phyloP scores from a whole-genome alignment of 2,329 filamentous ascomycete genomes.

The Colletotrichum coccodes region DNA sequence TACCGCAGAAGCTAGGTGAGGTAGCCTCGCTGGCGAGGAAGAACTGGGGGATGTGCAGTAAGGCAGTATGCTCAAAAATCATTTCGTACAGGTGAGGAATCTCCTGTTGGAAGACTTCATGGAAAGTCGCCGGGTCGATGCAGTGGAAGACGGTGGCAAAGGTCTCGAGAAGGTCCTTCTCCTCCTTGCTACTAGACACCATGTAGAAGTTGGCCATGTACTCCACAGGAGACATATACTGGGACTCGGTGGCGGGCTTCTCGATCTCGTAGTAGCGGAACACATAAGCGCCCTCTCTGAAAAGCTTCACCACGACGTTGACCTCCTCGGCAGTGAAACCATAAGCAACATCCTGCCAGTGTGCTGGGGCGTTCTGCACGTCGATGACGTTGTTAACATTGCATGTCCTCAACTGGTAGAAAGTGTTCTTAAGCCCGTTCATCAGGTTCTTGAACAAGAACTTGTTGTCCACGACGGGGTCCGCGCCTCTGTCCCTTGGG shows the following conservation, averaged over 20 bases:
- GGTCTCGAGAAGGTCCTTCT: constrained; percentile 96
- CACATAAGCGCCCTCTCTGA: constrained; percentile 94
- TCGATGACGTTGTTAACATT: constrained; percentile 80
- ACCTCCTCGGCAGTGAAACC: constrained; percentile 98
- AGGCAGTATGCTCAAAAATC: constrained; percentile 94
- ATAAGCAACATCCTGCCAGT: constrained; percentile 96
- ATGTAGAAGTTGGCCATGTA: constrained; percentile 96
- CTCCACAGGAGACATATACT: constrained; percentile 85
- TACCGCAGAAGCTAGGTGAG: constrained; percentile 95
- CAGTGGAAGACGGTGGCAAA: constrained; percentile 99
- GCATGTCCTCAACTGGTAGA: constrained; percentile 92
- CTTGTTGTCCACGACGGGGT: constrained; percentile 96
- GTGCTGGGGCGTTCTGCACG: constrained; percentile 79
- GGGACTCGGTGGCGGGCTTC: constrained; percentile 76
- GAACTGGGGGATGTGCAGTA: constrained; percentile 97
- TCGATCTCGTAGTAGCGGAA: constrained; percentile 98
- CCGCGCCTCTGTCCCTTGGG: constrained; percentile 85
- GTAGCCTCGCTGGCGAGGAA: constrained; percentile 99
- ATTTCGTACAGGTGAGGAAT: constrained; percentile 97
- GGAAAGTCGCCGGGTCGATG: constrained; percentile 97
- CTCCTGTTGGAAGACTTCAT: constrained; percentile 97
- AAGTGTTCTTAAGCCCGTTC: constrained; percentile 94
- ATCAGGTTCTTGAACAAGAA: constrained; percentile 97
- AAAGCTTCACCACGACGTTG: constrained; percentile 94
- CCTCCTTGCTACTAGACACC: constrained; percentile 92